Evolutionary conservation across 2,329 filamentous ascomycete genomes (phyloP).

Genomic region (Paracorniculantispora psalliotae): DNA sequence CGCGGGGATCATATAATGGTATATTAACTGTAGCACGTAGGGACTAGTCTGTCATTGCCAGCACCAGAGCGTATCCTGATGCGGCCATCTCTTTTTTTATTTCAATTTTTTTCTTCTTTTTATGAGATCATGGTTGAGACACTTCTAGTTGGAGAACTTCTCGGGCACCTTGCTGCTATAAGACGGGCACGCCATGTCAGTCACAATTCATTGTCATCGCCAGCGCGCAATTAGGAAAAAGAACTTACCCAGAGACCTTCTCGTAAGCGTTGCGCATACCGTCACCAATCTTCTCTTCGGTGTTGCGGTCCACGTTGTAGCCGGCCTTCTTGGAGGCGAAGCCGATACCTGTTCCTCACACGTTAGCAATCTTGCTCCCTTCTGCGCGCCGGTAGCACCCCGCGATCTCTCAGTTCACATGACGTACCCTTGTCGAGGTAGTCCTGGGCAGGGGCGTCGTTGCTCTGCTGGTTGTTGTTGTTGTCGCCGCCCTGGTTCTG

Average conservation of each 20-base stretch:
- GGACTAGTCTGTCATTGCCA: neutral
- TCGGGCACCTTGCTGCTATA: conserved; percentile 24
- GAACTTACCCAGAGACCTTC: conserved; percentile 34
- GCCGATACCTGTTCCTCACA: conserved; percentile 23
- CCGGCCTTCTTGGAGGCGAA: conserved; percentile 30
- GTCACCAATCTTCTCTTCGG: conserved; percentile 37
- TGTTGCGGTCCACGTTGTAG: conserved; percentile 28
- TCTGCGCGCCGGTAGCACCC: no score
- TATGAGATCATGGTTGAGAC: neutral
- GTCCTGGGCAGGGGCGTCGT: conserved; percentile 23
- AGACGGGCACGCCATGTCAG: neutral
- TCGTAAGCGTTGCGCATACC: conserved; percentile 30
- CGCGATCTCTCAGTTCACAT: no score
- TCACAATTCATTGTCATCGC: neutral
- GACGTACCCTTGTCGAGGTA: conserved; percentile 38
- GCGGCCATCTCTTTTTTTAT: neutral
- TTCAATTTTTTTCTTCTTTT: neutral
- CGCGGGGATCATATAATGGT: neutral
- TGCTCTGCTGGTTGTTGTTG: conserved; percentile 1
- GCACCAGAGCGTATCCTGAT: neutral
- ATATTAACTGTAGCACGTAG: neutral
- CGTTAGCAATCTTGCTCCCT: neutral
- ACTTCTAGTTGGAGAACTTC: conserved; percentile 32
- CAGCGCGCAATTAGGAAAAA: neutral
- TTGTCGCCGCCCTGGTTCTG: conserved; percentile 8